A percentile compares a stretch with the other conserved stretches of the same genome.
Evolutionary conservation across 176 grass and related monocot genomes (phyloP).

Genomic region (Hsuehochloa calcarea): DNA sequence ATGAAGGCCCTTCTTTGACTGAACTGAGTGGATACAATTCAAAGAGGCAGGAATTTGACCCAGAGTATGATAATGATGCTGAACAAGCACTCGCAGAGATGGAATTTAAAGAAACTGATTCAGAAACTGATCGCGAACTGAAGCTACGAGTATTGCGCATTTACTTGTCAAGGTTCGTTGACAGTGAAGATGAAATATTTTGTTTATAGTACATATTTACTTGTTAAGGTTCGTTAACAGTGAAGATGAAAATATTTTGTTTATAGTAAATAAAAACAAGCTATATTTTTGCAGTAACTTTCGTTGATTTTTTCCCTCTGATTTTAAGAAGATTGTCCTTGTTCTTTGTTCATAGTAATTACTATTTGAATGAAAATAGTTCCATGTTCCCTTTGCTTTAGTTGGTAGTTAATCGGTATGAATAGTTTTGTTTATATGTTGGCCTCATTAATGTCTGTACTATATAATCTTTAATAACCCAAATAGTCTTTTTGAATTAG

Average conservation of each 20-base stretch:
- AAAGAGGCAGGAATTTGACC: constrained; percentile 96
- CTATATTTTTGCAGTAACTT: neutral
- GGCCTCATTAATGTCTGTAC: neutral
- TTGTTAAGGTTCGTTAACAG: constrained; percentile 58
- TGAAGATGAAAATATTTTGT: neutral
- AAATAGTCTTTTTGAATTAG: neutral
- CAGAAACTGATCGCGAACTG: constrained; percentile 76
- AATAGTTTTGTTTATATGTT: neutral
- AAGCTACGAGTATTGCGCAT: constrained; percentile 84
- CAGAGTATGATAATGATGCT: constrained; percentile 97
- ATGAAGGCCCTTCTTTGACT: constrained; percentile 86
- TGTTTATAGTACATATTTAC: constrained; percentile 54
- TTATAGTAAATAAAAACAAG: neutral
- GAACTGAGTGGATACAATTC: constrained; percentile 90
- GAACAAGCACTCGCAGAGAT: constrained; percentile 95
- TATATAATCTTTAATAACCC: constrained; percentile 8
- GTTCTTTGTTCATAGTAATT: neutral
- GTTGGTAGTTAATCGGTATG: neutral
- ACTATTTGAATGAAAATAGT: neutral
- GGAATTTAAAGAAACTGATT: constrained; percentile 97
- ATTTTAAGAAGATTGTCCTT: constrained; percentile 14
- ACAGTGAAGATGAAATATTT: neutral
- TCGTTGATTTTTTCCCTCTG: neutral
- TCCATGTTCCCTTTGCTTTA: constrained; percentile 5
- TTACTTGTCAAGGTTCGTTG: constrained; percentile 77